These are phyloP conservation scores for Crithidia brevicula DNA, from an alignment of 208 protist genomes.

Conservation along the genomic window DNA sequence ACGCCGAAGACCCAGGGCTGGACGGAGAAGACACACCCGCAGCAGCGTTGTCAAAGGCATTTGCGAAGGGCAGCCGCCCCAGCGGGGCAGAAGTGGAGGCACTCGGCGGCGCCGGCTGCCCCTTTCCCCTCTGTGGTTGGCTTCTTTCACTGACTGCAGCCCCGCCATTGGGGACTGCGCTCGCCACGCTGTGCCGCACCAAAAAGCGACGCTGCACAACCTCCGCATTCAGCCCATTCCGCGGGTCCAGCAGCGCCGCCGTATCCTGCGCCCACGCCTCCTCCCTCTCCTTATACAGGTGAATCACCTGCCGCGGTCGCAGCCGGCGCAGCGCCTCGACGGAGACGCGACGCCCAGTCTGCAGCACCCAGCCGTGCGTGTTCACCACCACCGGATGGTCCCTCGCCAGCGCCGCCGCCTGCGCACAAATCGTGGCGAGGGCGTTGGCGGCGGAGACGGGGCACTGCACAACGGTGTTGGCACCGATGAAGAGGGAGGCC, in stretches of 20 bases:
- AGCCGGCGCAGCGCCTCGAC: conserved; percentile 79
- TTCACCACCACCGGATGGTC: conserved; percentile 83
- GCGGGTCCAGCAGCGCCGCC: conserved; percentile 44
- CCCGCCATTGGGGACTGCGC: background rate
- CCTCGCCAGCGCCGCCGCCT: conserved; percentile 33
- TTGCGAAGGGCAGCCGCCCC: conserved; percentile 48
- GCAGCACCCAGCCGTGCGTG: conserved; percentile 91
- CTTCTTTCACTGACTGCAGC: too few species aligned
- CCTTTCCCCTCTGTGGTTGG: background rate
- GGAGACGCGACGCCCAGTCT: conserved; percentile 76
- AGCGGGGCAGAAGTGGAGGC: conserved; percentile 23
- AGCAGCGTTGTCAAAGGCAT: background rate
- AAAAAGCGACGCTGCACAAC: conserved; percentile 73
- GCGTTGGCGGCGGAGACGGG: conserved; percentile 55
- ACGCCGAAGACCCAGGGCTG: background rate
- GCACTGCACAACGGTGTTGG: conserved; percentile 39
- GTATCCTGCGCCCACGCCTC: conserved; percentile 52
- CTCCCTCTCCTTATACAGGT: conserved; percentile 56
- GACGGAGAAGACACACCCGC: background rate
- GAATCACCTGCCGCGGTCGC: conserved; percentile 72
- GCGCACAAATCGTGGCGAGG: conserved; percentile 46
- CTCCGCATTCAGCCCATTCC: conserved; percentile 67
- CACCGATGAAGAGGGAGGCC: conserved; percentile 58
- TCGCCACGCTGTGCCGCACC: conserved; percentile 25
- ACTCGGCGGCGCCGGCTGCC: background rate